Conservation (phyloP, 176 grass and related monocot genomes). For the Juncus effusus region DNA sequence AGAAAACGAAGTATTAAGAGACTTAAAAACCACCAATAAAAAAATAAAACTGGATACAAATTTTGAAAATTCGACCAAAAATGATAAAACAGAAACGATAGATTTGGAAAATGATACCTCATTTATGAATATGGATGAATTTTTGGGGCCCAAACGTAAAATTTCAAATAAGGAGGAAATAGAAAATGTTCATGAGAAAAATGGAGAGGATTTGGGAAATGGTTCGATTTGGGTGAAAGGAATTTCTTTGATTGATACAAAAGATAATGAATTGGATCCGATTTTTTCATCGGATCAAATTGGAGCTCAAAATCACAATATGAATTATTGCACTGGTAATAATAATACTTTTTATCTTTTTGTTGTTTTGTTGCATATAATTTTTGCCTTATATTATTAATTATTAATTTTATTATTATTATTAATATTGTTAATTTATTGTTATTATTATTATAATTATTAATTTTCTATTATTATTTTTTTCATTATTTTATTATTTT, state of each 20-base stretch:
- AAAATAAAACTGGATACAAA: constrained; percentile 54
- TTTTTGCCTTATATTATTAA: too few relatives aligned
- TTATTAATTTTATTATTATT: too few relatives aligned
- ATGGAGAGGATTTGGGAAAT: constrained; percentile 2
- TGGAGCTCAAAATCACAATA: constrained; percentile 42
- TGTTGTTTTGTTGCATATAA: neutral
- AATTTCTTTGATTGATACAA: constrained; percentile 51
- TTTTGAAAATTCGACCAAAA: constrained; percentile 22
- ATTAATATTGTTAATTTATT: too few relatives aligned
- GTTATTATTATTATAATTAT: too few relatives aligned
- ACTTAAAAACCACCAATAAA: constrained; percentile 58
- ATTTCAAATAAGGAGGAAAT: neutral
- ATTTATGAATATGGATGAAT: constrained; percentile 12
- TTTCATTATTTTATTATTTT: too few relatives aligned
- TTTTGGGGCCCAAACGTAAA: constrained; percentile 6
- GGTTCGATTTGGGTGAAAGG: constrained; percentile 47
- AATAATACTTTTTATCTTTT: constrained; percentile 8
- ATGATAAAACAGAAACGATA: constrained; percentile 11
- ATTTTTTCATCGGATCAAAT: constrained; percentile 32
- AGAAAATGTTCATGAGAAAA: neutral
- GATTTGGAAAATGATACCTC: constrained; percentile 24
- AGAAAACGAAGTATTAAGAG: constrained; percentile 64
- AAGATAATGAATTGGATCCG: constrained; percentile 46
- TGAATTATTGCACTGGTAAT: constrained; percentile 19
- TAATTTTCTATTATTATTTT: too few relatives aligned